Evolutionary conservation across 2,329 filamentous ascomycete species (phyloP), one percentile per base, ranked within the genome.

Genomic region (Ascochyta koolunga): DNA sequence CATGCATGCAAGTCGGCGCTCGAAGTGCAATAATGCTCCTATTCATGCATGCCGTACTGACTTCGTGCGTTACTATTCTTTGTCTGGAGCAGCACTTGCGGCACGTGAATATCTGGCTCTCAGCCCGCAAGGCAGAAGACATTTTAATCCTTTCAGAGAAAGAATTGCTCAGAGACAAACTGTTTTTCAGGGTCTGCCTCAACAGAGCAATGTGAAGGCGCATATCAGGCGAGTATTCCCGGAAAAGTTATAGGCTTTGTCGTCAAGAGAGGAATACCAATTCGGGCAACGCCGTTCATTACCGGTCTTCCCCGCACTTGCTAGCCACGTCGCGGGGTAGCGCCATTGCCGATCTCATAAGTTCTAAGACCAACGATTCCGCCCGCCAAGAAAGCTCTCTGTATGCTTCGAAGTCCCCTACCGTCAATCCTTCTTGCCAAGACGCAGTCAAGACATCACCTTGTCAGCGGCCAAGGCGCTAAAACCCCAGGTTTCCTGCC

Each of bases 401-500:
- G 40, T 36, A 46, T 54, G 45, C 51, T 54, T 56, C 37, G 31
- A 50, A 19, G 7, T 21, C 46, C 33, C 45, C 44, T 43, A 9
- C 65, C 61, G 13, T 8, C 7, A 3, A 16, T 3, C 24, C n/a
- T 25, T 18, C 9, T 46, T 33, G 57, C 58, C 64, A 65, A 66
- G 46, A 42, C 41, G 19, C 48, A 54, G 52, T 57, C 58, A 62
- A 66, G 62, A 35, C 55, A 60, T 60, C 39, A 55, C 47, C 58
- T 49, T 54, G 61, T 58, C 37, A 25, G 22, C 38, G 33, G 62
- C 63, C 62, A 66, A 67, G 63, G 39, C 36, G n/a, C 48, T 45
- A 36, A 51, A 51, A 43, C 54, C 58, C 62, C 54, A 51, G 62
- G 58, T 61, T 61, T 60, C 47, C 50, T 60, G 27, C 42, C 50